These are phyloP conservation scores for Metschnikowia aberdeeniae DNA, from an alignment of 805 yeast species.

Conservation along the genomic window DNA sequence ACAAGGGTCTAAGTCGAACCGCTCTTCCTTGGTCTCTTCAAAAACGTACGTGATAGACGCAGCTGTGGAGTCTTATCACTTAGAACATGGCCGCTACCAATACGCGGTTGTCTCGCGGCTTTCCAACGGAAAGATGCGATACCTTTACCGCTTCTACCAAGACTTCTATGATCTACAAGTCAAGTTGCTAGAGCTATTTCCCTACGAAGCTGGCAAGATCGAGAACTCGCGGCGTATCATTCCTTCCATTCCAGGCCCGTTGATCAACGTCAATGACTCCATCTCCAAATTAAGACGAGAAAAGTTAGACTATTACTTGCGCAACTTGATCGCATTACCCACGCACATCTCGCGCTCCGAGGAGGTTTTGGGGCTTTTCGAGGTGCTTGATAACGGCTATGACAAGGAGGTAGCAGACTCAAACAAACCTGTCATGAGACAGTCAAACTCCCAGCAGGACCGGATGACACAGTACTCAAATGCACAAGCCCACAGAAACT, in stretches of 20 bases:
- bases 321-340: conserved; percentile 67
- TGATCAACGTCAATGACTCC: conserved; percentile 81
- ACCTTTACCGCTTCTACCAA: conserved; percentile 84
- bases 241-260: conserved; percentile 96
- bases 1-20: conserved; percentile 19
- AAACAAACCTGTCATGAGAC: conserved; percentile 34
- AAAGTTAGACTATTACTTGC: conserved; percentile 50
- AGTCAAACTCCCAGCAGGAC: conserved; percentile 47
- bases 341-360: conserved; percentile 65
- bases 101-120: conserved; percentile 67
- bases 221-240: conserved; percentile 72
- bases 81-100: conserved; percentile 87
- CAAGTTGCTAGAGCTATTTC: conserved; percentile 73
- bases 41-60: conserved; percentile 51
- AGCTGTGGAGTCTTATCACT: conserved; percentile 71
- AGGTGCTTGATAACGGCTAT: conserved; percentile 52
- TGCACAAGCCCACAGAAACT: conserved; percentile 22
- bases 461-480: conserved; percentile 49
- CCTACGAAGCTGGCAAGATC: conserved; percentile 87
- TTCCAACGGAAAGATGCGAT: conserved; percentile 63
- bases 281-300: conserved; percentile 51
- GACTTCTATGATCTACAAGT: conserved; percentile 95
- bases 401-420: conserved; percentile 47
- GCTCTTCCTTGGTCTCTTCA: conserved; percentile 30
- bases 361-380: conserved; percentile 69